phyloP scores from a whole-genome alignment of 2,329 filamentous ascomycete species.

The Rhynchosporium graminicola region DNA sequence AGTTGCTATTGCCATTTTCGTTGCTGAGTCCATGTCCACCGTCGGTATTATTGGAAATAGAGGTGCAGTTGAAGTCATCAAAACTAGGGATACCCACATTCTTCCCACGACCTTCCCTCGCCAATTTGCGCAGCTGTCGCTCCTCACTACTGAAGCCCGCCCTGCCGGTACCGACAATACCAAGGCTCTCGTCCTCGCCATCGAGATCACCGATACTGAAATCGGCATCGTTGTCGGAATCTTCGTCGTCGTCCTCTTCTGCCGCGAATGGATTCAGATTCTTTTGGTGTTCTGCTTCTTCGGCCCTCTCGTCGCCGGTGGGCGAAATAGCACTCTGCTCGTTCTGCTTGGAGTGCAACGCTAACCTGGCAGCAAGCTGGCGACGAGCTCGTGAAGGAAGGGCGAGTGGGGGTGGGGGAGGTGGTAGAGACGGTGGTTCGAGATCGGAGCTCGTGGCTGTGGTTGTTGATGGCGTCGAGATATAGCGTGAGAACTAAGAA shows the following conservation, averaged over 20 bases:
- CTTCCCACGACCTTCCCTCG: slow-evolving; percentile 17
- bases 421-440: slow-evolving; percentile 60
- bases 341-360: slow-evolving; percentile 68
- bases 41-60: slow-evolving; percentile 8
- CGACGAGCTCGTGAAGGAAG: slow-evolving; percentile 83
- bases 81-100: slow-evolving; percentile 35
- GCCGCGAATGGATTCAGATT: slow-evolving; percentile 39
- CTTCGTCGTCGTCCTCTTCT: slow-evolving; percentile 40
- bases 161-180: slow-evolving; percentile 25
- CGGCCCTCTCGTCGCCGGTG: slow-evolving; percentile 30
- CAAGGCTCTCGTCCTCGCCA: slow-evolving; percentile 35
- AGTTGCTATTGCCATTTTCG: not conserved
- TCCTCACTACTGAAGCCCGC: slow-evolving; percentile 12
- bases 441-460: slow-evolving; percentile 42
- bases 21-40: not conserved
- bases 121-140: slow-evolving; percentile 16
- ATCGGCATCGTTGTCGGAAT: slow-evolving; percentile 34
- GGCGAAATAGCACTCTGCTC: slow-evolving; percentile 16
- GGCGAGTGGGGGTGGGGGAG: slow-evolving; percentile 75
- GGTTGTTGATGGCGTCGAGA: slow-evolving; percentile 40
- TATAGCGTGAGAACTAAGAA: slow-evolving; percentile 41
- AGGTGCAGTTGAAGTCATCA: slow-evolving; percentile 2
- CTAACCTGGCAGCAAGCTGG: slow-evolving; percentile 85
- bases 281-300: slow-evolving; percentile 30
- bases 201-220: slow-evolving; percentile 38